Base-by-base conservation (phyloP, 345 rosid genomes). In the Rhizophora apiculata region DNA sequence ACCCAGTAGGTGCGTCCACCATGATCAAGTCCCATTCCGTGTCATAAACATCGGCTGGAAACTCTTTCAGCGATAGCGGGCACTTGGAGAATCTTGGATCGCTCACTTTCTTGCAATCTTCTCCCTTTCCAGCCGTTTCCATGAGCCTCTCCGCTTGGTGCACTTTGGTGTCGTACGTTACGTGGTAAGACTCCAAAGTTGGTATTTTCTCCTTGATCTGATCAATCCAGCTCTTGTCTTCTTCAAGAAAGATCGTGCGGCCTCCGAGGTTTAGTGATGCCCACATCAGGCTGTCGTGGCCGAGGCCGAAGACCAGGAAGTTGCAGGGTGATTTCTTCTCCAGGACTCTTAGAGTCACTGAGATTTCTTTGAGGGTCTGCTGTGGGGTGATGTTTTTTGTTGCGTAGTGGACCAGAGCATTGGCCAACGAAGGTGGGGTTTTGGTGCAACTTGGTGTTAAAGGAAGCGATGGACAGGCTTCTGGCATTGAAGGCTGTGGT, bases 201-300 rank as follows among this genome's bases (percentile, higher is more conserved):
- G 95, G 96, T 16, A 78, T 68, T 30, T 83, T 82, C 32, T 62
- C 68, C 3, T 75, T 58, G 74, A 91, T 82, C 51, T 85, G 90
- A 10, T 68, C 76, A 55, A 94, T 91, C 97, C 98, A 94, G 0
- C 79, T 75, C 74, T 84, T 79, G 78, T 94, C 95, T 73, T 94
- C 96, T 19, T 94, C 97, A 1, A 94, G 87, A 71, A 94, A 94
- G 2, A 91, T 79, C 0, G 97, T 94, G 34, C 98, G 82, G 51
- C 98, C 97, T 0, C 97, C 93, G 20, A 85, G 80, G 69, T 94
- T 94, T 60, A 94, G 86, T 0, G 93, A 68, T 7, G 86, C 61
- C 98, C 97, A 94, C 98, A 91, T 91, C 21, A 91, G 87, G 79
- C 98, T 94, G 78, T 91, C 98, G 68, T 87, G 85, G 32, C 97